phyloP scores from a whole-genome alignment of 768 basidiomycete species.

The Mycena filopes region DNA sequence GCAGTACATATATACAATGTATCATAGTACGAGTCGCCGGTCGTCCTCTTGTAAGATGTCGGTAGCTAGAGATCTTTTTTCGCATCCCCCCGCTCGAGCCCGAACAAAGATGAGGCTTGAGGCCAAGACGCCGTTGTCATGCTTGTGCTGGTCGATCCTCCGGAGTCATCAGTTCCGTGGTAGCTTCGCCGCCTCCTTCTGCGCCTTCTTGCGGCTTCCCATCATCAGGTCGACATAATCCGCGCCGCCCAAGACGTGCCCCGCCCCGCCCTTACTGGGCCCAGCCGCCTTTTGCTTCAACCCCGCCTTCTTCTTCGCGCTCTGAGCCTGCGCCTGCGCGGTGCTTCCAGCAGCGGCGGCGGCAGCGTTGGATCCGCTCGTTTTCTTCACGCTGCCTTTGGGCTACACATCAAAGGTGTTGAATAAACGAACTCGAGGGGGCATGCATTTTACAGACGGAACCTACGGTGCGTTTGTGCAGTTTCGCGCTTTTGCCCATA shows the following conservation, averaged over 20 bases:
- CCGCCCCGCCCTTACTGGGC: constrained; percentile 38
- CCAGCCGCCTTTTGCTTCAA: constrained; percentile 54
- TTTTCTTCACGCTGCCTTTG: constrained; percentile 48
- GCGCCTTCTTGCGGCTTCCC: constrained; percentile 76
- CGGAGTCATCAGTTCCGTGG: constrained; percentile 43
- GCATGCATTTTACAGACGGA: constrained; percentile 6
- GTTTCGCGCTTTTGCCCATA: constrained; percentile 76
- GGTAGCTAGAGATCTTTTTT: no score
- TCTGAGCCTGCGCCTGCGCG: constrained; percentile 50
- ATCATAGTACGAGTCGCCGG: no score
- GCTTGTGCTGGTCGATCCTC: no score
- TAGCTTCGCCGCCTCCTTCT: constrained; percentile 73
- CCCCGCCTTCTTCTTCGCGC: constrained; percentile 60
- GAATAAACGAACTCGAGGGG: background rate
- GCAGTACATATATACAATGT: no score
- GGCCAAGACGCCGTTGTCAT: no score
- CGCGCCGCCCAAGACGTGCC: constrained; percentile 72
- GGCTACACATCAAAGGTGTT: background rate
- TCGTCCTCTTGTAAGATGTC: no score
- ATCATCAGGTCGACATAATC: constrained; percentile 81
- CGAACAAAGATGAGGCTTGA: no score
- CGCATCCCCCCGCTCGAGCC: no score
- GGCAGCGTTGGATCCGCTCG: constrained; percentile 31
- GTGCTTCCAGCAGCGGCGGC: constrained; percentile 32
- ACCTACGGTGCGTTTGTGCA: constrained; percentile 69